Evolutionary conservation across 306 rosid genomes (phyloP).

Genomic region (Vachellia collinsii): DNA sequence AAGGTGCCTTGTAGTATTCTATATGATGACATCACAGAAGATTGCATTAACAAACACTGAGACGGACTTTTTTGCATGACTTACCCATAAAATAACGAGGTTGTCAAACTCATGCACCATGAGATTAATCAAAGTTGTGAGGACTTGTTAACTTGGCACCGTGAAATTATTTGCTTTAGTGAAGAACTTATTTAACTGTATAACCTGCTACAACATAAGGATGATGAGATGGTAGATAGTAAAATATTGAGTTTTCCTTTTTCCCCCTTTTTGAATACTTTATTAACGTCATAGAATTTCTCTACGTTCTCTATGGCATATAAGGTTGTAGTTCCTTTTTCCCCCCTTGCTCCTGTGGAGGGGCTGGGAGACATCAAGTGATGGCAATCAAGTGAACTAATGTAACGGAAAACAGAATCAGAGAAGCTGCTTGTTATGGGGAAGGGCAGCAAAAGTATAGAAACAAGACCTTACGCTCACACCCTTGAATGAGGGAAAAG

Average conservation of each 20-base stretch:
- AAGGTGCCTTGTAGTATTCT: conserved; percentile 57
- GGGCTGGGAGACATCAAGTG: background rate
- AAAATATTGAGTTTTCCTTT: background rate
- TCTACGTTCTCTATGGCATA: background rate
- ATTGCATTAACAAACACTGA: conserved; percentile 3
- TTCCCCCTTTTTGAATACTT: background rate
- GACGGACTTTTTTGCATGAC: background rate
- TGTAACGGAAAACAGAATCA: background rate
- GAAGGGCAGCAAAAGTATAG: background rate
- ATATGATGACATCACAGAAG: conserved; percentile 14
- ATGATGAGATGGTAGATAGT: background rate
- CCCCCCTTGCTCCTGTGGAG: no score
- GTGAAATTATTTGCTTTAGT: background rate
- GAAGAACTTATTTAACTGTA: background rate
- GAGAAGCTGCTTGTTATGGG: background rate
- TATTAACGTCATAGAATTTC: background rate
- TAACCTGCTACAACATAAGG: background rate
- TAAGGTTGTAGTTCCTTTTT: background rate
- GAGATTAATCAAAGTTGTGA: background rate
- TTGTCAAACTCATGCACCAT: conserved; percentile 5
- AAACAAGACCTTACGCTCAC: background rate
- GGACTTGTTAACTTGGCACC: background rate
- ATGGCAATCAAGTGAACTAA: background rate
- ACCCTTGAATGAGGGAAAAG: conserved; percentile 3
- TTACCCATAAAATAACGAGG: background rate